Percentiles rank a stretch among this genome's conserved stretches.
phyloP scores from a whole-genome alignment of 2,329 filamentous ascomycete genomes.

The Apiospora arundinis region DNA sequence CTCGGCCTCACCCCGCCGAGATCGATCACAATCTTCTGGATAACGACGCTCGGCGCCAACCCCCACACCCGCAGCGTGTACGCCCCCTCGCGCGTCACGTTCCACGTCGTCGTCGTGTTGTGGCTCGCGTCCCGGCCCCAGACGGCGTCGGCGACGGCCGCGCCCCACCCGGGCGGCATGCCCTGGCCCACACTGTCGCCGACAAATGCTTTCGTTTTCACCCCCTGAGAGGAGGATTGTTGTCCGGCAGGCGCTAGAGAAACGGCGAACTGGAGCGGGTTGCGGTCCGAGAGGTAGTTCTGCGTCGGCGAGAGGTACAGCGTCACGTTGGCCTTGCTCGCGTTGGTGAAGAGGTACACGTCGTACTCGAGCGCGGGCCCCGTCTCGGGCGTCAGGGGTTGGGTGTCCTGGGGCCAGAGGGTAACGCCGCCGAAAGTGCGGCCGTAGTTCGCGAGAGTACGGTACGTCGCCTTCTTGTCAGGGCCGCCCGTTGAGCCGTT shows the following conservation, averaged over 20 bases:
- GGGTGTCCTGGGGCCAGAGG: conserved; percentile 57
- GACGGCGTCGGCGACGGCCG: conserved; percentile 51
- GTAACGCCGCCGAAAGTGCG: conserved; percentile 65
- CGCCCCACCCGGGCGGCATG: conserved; percentile 50
- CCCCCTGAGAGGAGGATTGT: conserved; percentile 1
- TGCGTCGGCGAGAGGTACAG: conserved; percentile 59
- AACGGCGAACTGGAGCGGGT: conserved; percentile 48
- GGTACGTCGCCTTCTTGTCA: conserved; percentile 50
- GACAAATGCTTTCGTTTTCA: conserved; percentile 48
- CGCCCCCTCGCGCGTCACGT: conserved; percentile 47
- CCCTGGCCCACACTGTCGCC: conserved; percentile 47
- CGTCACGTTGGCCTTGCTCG: conserved; percentile 50
- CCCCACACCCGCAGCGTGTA: conserved; percentile 59
- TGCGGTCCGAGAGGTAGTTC: conserved; percentile 58
- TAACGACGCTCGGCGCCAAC: conserved; percentile 57
- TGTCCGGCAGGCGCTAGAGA: conserved; percentile 41
- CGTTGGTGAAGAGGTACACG: conserved; percentile 64
- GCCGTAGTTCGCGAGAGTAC: conserved; percentile 60
- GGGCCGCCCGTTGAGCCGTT: not conserved
- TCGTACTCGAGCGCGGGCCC: conserved; percentile 66
- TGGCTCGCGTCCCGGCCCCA: conserved; percentile 51
- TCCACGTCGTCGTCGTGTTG: conserved; percentile 53
- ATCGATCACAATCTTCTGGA: conserved; percentile 63
- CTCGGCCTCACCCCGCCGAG: conserved; percentile 60
- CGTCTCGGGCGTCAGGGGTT: conserved; percentile 54